Evolutionary conservation across 768 basidiomycete genomes (phyloP), one percentile per base, ranked within the genome.

Genomic region (Boletus rubescentipes): DNA sequence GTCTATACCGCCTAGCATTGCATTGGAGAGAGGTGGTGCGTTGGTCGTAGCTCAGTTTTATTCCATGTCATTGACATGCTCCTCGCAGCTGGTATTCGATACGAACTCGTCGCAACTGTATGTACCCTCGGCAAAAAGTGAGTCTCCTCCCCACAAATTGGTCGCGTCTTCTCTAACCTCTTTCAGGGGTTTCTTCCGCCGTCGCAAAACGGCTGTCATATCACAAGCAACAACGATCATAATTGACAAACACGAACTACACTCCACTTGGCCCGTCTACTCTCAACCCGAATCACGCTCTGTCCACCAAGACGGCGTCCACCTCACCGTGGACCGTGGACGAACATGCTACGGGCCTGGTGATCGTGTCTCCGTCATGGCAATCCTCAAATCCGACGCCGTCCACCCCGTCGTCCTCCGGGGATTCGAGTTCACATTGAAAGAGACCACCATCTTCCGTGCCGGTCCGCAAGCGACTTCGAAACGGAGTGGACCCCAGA

Each of bases 191-290:
- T 85, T 95, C 67, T 80, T 96, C 51, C 90, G 91, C 34, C 85
- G 87, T 57, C 85, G 88, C 61, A 87, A 90, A 63, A 81, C 87
- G 1, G 76, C 81, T 20, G 80, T 90, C 39, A 72, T 83, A 30
- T 82, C 85, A n/a, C 81, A 85, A 12, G 77, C 82, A 18, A 82
- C 89, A 32, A 74, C 79, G 12, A 86, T 97, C 41, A 82, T 86
- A 57, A 91, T 97, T 62, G 89, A 92, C 76, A 97, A 96, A 70
- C 93, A 96, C 65, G 94, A 96, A 59, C 75, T 95, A 8, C 93
- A 96, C 64, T 89, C 93, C 5, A 87, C 91, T 1, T 97, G 94
- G 94, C 93, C 94, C 3, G 80, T 95, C 30, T 96, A 93, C 65
- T 82, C 81, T 45, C 89, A 92, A 65, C 80, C 81, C 11, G 89